Evolutionary conservation across 83 land plant species (phyloP), one percentile per base, ranked within the genome.

Genomic region (Picea abies): DNA sequence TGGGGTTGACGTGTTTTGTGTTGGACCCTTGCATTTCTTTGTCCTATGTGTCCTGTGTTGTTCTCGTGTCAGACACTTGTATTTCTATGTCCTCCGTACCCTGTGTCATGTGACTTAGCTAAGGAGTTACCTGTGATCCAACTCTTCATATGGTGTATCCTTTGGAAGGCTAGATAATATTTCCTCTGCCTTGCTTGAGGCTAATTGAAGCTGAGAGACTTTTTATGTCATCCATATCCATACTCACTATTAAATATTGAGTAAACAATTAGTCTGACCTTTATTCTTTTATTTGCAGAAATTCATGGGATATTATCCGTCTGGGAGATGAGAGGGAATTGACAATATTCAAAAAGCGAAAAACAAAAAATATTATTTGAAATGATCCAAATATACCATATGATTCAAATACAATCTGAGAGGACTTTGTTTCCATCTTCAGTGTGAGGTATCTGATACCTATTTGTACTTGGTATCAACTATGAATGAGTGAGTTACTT

Each of bases 101-200:
- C 29, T 1, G 29, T 29, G 29, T 29, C 29, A 29, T 29, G 29
- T 29, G 29, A 29, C 29, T 3, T 10, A 12, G 10, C 56, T 11
- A 11, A 52, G 14, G 56, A 10, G 14, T 52, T 52, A 11, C 89
- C 80, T 89, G 61, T 63, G 68, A 35, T 82, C 84, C 23, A 86
- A 81, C 15, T 87, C 86, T 39, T 63, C 39, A 75, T 56, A 86
- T 23, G 79, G 82, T 15, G 86, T 84, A 15, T 69, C 25, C 81
- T 69, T 77, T 68, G 86, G 84, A 73, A 89, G 84, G 84, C 72
- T 81, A 12, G 19, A 66, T n/a, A 87, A 70, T 32, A 78, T 73
- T 26, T 87, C 86, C 82, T 16, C 90, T 16, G 86, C 83, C 78
- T 84, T 89, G n/a, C 68, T 68, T 37, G 87, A 79, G 6, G 86